Base-by-base conservation (phyloP, 352 stramenopile genomes). In the Globisporangium alternatum region DNA sequence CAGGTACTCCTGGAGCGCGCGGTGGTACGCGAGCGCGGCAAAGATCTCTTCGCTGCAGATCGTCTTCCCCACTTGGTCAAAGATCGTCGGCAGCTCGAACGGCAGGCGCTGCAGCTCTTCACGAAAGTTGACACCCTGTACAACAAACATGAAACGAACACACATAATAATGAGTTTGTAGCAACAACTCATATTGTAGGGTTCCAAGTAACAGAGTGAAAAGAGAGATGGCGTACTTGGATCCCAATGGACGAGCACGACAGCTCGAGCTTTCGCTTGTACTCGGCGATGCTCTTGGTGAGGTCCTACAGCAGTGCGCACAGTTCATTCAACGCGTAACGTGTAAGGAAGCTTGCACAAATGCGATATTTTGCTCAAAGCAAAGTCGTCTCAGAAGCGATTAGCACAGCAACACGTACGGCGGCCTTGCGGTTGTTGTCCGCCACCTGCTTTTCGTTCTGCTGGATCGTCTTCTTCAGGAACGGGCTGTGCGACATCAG, bases 381-480 rank as follows among this genome's bases (percentile, higher is more conserved):
- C 43, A 0, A 47, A 39, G n/a, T 28, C 21, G 13, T 39, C 33
- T 39, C 33, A 0, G 10, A 39, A 39, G 10, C 10, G 33, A 39
- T 39, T 7, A 25, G 21, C 22, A 39, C 33, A 39, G 33, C 45
- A 48, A 12, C 15, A 71, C 74, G 66, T 55, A 93, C 85, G 55
- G 74, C 65, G 47, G 86, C 81, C 64, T 94, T 94, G 62, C 81
- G 77, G 56, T 90, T 90, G 65, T 90, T 91, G 71, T 94, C 81
- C 33, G 74, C 77, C 17, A 90, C 72, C 60, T 91, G 81, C 56
- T 94, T 94, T 21, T 94, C 83, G 52, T 94, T 89, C 62, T 90
- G 80, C 64, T 89, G 74, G 37, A 92, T 90, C 19, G 76, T 76
- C 44, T 89, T 92, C 53, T 86, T 90, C 53, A 91, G 60, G 30